A percentile compares a stretch with the other conserved stretches of the same genome.
phyloP scores from a whole-genome alignment of 441 rosid species.

The Bocquillonia castaneifolia region DNA sequence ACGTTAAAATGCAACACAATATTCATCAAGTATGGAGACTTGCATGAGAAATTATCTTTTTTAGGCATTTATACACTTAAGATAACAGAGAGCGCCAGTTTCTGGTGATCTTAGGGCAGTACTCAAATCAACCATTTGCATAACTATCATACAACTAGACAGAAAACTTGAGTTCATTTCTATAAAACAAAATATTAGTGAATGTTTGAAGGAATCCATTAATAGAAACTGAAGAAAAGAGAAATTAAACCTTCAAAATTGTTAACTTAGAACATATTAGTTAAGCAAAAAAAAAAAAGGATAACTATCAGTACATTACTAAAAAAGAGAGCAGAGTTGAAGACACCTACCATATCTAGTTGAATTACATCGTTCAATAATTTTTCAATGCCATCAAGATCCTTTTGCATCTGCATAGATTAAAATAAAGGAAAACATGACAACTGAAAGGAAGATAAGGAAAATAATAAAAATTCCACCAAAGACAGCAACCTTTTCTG shows the following conservation, averaged over 20 bases:
- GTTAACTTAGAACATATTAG: not conserved
- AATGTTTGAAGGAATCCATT: not conserved
- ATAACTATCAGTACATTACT: not conserved
- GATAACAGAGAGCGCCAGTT: not conserved
- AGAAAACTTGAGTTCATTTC: not conserved
- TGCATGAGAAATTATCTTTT: not conserved
- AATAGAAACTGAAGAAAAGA: conserved; percentile 3
- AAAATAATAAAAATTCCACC: conserved; percentile 20
- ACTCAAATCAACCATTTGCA: not conserved
- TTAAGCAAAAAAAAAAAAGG: not conserved
- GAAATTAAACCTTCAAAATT: not conserved
- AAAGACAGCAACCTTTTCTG: conserved; percentile 59
- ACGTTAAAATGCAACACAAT: not conserved
- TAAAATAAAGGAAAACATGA: conserved; percentile 26
- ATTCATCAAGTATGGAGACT: not conserved
- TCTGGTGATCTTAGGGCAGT: not conserved
- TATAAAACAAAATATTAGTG: no score
- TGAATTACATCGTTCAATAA: conserved; percentile 44
- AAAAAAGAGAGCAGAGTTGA: conserved; percentile 1
- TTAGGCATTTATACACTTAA: not conserved
- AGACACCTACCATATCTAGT: conserved; percentile 64
- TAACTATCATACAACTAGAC: not conserved
- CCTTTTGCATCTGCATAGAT: conserved; percentile 58
- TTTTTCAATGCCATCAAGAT: conserved; percentile 55
- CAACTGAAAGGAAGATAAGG: conserved; percentile 14